phyloP scores from a whole-genome alignment of 179 eudicot genomes.

The Corrigiola litoralis region DNA sequence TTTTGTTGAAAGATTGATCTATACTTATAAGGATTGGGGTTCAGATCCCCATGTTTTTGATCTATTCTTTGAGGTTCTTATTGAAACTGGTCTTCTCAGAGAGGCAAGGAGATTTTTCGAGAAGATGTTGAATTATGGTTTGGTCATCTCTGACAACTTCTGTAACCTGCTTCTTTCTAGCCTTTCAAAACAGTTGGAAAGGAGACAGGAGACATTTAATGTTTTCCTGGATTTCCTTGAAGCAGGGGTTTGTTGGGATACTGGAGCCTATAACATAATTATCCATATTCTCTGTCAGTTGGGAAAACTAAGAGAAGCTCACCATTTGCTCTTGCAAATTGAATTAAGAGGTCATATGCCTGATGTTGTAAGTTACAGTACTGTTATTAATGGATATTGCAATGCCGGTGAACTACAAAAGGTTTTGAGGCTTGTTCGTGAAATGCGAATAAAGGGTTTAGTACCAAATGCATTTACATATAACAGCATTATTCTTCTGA shows the following conservation, averaged over 20 bases:
- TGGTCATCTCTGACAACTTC: slow-evolving; percentile 60
- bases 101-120: slow-evolving; percentile 64
- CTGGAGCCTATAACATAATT: slow-evolving; percentile 57
- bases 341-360: slow-evolving; percentile 63
- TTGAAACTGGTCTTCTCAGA: slow-evolving; percentile 47
- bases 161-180: slow-evolving; percentile 57
- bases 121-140: slow-evolving; percentile 67
- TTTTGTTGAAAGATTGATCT: slow-evolving; percentile 62
- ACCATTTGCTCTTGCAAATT: slow-evolving; percentile 65
- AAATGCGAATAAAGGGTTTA: slow-evolving; percentile 60
- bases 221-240: slow-evolving; percentile 52
- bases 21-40: slow-evolving; percentile 92
- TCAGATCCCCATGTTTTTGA: slow-evolving; percentile 72
- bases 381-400: slow-evolving; percentile 75
- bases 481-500: slow-evolving; percentile 59
- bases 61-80: slow-evolving; percentile 76
- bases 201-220: slow-evolving; percentile 36
- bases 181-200: slow-evolving; percentile 38
- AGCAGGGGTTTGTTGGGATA: slow-evolving; percentile 66
- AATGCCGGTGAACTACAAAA: slow-evolving; percentile 42
- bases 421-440: slow-evolving; percentile 49
- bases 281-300: slow-evolving; percentile 56
- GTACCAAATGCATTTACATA: slow-evolving; percentile 68
- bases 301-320: slow-evolving; percentile 76
- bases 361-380: slow-evolving; percentile 77